phyloP scores from a whole-genome alignment of 352 stramenopile genomes.

The Phytophthora litchii region DNA sequence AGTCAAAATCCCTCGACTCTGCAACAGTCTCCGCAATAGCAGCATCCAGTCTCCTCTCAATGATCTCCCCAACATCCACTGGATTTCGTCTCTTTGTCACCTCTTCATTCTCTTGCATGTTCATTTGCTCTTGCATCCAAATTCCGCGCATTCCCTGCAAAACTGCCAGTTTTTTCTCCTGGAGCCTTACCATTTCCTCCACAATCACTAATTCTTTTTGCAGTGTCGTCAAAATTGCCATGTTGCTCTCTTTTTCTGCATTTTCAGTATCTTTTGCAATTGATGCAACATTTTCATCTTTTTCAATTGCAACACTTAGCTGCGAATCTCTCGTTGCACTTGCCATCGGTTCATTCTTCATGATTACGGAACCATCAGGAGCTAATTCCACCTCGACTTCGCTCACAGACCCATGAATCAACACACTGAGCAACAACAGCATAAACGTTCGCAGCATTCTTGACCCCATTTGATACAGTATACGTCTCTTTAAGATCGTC shows the following conservation, averaged over 20 bases:
- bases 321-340: too few species aligned
- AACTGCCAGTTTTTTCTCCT: conserved; percentile 47
- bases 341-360: too few species aligned
- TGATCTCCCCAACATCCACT: conserved; percentile 6
- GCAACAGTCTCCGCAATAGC: conserved; percentile 5
- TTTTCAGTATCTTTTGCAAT: neutral
- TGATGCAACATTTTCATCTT: neutral
- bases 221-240: conserved; percentile 20
- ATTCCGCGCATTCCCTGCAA: conserved; percentile 32
- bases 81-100: neutral
- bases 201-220: conserved; percentile 35
- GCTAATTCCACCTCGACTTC: too few species aligned
- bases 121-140: conserved; percentile 20
- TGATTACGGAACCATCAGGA: too few species aligned
- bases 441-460: too few species aligned
- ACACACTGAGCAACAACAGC: too few species aligned
- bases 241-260: neutral
- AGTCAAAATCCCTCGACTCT: conserved; percentile 31
- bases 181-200: conserved; percentile 50
- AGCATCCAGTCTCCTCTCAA: conserved; percentile 33
- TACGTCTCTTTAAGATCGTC: neutral
- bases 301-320: neutral
- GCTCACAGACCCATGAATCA: too few species aligned
- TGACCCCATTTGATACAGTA: conserved; percentile 4
- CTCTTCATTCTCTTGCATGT: conserved; percentile 4